Base-by-base conservation (phyloP, 768 basidiomycete species). In the Pisolithus microcarpus region DNA sequence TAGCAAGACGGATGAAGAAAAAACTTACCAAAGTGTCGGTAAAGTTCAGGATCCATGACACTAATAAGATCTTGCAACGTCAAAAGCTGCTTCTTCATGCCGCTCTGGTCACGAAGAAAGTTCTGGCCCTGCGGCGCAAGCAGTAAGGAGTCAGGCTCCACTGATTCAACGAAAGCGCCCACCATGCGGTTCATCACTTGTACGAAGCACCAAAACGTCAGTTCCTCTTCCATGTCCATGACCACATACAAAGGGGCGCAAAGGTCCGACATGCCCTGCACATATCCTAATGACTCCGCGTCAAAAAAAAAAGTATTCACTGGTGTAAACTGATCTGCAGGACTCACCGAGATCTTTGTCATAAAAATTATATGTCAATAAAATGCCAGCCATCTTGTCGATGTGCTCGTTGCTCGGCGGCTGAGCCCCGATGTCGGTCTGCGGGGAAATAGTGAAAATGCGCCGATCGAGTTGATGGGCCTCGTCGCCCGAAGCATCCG, bases 201-300 rank as follows among this genome's bases (percentile, higher is more conserved):
- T 19, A 89, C 92, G 61, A 99, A 92, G 62, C 91, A 92, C 93
- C 94, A 97, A 70, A 97, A 98, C 1, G 90, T 91, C 69, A 91
- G 68, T 48, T 86, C 87, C 61, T 95, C 93, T 56, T 96, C 86
- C 7, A 82, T 88, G 48, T 78, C 84, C 79, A 90, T 84, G 15
- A 93, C 89, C 23, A 98, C 85, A 61, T 97, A 98, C 6, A 98
- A 70, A 11, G 96, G 96, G 4, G 91, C 86, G 58, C 90, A 89
- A 13, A 99, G 78, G 68, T 99, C 96, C 2, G 90, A 92, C 96
- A 98, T 98, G 30, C 96, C 96, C 68, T 98, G 96, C 5, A 98
- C 96, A 65, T 98, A 97, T 26, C 94, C 92, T 86, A 21, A 30
- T n/a, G n/a, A 18, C 5, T 7, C 49, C 45, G 13, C 34, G 34